A percentile compares a stretch with the other conserved stretches of the same genome.
phyloP scores from a whole-genome alignment of 768 basidiomycete genomes.

The Pleurotus eryngii region DNA sequence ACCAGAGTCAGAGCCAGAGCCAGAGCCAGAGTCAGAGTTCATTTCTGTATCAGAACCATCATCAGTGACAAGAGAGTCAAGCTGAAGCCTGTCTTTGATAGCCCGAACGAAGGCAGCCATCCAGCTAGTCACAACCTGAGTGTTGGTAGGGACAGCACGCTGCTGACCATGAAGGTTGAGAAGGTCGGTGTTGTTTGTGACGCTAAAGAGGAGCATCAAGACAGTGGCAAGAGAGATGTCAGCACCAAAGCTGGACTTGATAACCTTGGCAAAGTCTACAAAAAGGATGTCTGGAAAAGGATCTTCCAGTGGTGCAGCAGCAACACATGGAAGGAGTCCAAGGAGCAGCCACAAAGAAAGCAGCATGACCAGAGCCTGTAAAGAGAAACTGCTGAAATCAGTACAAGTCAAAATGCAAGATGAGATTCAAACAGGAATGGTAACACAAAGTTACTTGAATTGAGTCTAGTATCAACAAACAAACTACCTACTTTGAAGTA shows the following conservation, averaged over 20 bases:
- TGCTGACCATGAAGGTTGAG: conserved; percentile 4
- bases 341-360: background rate
- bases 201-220: background rate
- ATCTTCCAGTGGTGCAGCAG: background rate
- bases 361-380: background rate
- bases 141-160: background rate
- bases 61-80: background rate
- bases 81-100: background rate
- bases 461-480: background rate
- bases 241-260: background rate
- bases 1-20: too few species aligned
- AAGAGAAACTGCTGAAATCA: background rate
- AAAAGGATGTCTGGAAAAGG: conserved; percentile 7
- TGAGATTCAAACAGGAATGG: background rate
- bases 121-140: background rate
- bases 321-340: background rate
- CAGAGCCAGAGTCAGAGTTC: background rate
- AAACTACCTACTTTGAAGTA: background rate
- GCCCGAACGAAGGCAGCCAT: background rate
- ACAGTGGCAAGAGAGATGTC: conserved; percentile 4
- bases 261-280: background rate
- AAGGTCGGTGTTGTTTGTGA: conserved; percentile 4
- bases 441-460: background rate
- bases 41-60: background rate
- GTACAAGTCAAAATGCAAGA: background rate